phyloP scores from a whole-genome alignment of 169 alveolate genomes.

The Besnoitia besnoiti region DNA sequence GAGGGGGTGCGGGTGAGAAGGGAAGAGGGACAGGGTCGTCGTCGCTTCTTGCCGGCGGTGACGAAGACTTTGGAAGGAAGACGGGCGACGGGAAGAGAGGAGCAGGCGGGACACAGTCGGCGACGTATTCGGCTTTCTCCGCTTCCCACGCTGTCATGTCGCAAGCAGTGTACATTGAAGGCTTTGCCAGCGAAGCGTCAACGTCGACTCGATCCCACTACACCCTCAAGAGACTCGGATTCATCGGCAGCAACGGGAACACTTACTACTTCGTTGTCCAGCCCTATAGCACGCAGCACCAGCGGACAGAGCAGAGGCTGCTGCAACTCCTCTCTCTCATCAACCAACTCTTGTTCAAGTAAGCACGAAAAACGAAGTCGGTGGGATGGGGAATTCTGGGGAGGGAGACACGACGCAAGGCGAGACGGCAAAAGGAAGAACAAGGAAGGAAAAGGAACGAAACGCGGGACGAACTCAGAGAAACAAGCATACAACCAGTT shows the following conservation, averaged over 20 bases:
- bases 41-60: neutral
- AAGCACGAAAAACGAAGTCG: neutral
- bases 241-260: conserved; percentile 72
- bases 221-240: conserved; percentile 73
- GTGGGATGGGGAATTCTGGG: neutral
- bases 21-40: neutral
- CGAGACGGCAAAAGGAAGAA: neutral
- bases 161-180: conserved; percentile 70
- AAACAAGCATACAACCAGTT: neutral
- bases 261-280: conserved; percentile 73
- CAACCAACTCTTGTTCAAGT: conserved; percentile 68
- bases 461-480: neutral
- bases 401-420: neutral
- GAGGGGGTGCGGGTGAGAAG: neutral
- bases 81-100: neutral
- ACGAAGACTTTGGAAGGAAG: neutral
- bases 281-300: conserved; percentile 77
- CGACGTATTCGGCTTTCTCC: neutral
- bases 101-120: neutral
- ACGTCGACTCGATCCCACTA: conserved; percentile 71
- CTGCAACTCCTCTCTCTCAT: conserved; percentile 71
- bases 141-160: neutral
- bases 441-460: neutral
- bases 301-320: conserved; percentile 76
- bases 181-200: conserved; percentile 64